A percentile compares a stretch with the other conserved stretches of the same genome.
Evolutionary conservation across 768 basidiomycete genomes (phyloP).

Genomic region (Sarcodon sp.): DNA sequence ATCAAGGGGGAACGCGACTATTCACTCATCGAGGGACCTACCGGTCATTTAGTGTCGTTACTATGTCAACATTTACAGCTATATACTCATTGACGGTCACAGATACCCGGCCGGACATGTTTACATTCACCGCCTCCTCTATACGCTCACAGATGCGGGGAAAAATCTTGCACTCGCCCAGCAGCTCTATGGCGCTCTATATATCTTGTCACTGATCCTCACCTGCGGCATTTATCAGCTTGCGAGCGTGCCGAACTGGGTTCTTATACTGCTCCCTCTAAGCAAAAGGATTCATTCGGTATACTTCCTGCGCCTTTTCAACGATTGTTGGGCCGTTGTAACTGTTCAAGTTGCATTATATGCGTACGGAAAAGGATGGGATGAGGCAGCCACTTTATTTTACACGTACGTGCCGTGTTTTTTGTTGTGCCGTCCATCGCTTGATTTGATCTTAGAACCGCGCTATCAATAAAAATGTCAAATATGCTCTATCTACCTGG

Average conservation of each 20-base stretch:
- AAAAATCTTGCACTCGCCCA: conserved; percentile 53
- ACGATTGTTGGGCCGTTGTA: conserved; percentile 81
- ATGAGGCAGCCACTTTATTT: conserved; percentile 17
- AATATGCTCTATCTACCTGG: conserved; percentile 84
- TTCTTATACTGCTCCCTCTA: conserved; percentile 57
- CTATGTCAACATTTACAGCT: background rate
- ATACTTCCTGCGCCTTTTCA: conserved; percentile 84
- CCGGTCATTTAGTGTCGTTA: conserved; percentile 82
- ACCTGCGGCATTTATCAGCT: conserved; percentile 58
- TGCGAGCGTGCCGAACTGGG: conserved; percentile 60
- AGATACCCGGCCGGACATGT: conserved; percentile 96
- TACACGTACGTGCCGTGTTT: background rate
- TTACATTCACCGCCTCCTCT: conserved; percentile 63
- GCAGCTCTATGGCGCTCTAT: conserved; percentile 66
- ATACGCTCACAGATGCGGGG: conserved; percentile 49
- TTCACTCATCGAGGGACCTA: conserved; percentile 70
- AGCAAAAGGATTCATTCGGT: conserved; percentile 95
- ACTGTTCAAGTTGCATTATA: conserved; percentile 55
- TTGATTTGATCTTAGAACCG: conserved; percentile 32
- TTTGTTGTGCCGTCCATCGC: background rate
- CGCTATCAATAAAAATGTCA: conserved; percentile 93
- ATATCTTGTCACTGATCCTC: conserved; percentile 50
- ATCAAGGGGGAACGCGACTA: conserved; percentile 79
- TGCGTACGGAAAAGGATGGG: conserved; percentile 44
- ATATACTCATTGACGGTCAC: conserved; percentile 1